Conservation (phyloP, 768 basidiomycete genomes). For the Boletus rufocinnamomeus region DNA sequence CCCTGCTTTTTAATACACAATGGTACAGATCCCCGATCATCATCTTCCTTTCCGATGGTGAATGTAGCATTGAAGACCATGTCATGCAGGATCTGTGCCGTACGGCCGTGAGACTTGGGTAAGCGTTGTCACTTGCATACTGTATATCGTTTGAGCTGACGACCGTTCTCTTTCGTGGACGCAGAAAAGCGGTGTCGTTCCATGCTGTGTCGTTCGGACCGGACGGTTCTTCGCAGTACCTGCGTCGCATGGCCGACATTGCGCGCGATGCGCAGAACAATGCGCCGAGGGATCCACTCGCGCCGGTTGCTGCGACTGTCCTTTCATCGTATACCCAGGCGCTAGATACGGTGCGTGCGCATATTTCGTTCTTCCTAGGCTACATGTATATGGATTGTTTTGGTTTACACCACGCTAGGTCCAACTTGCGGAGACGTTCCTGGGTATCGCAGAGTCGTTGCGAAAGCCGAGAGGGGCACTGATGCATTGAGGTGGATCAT, state of each 20-base stretch:
- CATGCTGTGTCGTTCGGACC: slow-evolving; percentile 59
- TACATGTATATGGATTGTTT: not conserved
- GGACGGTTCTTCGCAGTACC: slow-evolving; percentile 18
- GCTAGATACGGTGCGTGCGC: slow-evolving; percentile 45
- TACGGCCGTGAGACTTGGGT: slow-evolving; percentile 48
- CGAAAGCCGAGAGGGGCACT: slow-evolving; percentile 56
- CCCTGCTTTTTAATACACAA: not conserved
- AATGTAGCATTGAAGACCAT: slow-evolving; percentile 41
- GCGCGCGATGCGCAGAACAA: slow-evolving; percentile 48
- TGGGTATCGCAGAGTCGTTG: slow-evolving; percentile 58
- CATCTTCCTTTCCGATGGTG: slow-evolving; percentile 50
- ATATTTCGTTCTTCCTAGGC: not conserved
- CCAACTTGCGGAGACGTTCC: slow-evolving; percentile 56
- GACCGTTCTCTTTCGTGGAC: not conserved
- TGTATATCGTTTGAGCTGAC: not conserved
- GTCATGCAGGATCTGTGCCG: slow-evolving; percentile 44
- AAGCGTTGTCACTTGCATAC: not conserved
- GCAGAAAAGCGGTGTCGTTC: slow-evolving; percentile 56
- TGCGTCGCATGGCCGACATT: slow-evolving; percentile 55
- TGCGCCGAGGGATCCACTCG: slow-evolving; percentile 42
- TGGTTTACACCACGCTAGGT: slow-evolving; percentile 36
- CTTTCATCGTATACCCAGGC: slow-evolving; percentile 53
- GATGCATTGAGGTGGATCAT: slow-evolving; percentile 29
- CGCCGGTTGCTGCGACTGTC: slow-evolving; percentile 35
- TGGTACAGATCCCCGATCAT: slow-evolving; percentile 32